phyloP scores from a whole-genome alignment of 2,329 filamentous ascomycete species.

The Corynespora cassiicola region DNA sequence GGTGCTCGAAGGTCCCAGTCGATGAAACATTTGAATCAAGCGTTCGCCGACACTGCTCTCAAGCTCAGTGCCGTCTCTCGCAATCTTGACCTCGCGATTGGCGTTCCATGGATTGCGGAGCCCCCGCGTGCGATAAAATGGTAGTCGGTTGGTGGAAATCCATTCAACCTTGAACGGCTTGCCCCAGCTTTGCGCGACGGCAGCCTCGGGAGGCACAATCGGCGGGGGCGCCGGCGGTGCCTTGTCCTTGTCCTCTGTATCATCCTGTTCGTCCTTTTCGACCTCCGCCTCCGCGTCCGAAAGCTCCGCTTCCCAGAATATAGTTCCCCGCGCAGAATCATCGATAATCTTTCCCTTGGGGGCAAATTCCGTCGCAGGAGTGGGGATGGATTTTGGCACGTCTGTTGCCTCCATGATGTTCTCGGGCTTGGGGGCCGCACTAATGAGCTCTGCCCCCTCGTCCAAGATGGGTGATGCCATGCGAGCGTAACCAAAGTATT shows the following conservation, averaged over 20 bases:
- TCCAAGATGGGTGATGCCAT: constrained; percentile 87
- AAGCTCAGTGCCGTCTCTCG: constrained; percentile 90
- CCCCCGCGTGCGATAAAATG: constrained; percentile 87
- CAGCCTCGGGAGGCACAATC: constrained; percentile 46
- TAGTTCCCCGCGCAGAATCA: constrained; percentile 90
- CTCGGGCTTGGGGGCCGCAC: constrained; percentile 68
- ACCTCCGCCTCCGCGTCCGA: constrained; percentile 62
- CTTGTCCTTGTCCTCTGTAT: no score
- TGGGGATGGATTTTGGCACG: constrained; percentile 79
- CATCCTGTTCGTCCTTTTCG: constrained; percentile 48
- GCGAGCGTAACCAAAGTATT: constrained; percentile 93
- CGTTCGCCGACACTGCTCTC: constrained; percentile 81
- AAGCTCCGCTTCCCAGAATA: constrained; percentile 89
- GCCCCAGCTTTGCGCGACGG: constrained; percentile 73
- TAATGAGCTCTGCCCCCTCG: constrained; percentile 59
- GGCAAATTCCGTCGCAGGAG: constrained; percentile 76
- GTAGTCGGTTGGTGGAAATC: constrained; percentile 81
- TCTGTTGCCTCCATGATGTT: constrained; percentile 63
- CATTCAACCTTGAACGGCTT: constrained; percentile 92
- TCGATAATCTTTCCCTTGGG: constrained; percentile 89
- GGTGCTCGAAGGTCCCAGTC: constrained; percentile 36
- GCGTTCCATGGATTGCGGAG: constrained; percentile 94
- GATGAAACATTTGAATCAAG: constrained; percentile 77
- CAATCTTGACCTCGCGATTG: constrained; percentile 95
- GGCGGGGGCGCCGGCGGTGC: no score